Conservation (phyloP, 2,329 filamentous ascomycete genomes). For the Pseudogymnoascus sp. region DNA sequence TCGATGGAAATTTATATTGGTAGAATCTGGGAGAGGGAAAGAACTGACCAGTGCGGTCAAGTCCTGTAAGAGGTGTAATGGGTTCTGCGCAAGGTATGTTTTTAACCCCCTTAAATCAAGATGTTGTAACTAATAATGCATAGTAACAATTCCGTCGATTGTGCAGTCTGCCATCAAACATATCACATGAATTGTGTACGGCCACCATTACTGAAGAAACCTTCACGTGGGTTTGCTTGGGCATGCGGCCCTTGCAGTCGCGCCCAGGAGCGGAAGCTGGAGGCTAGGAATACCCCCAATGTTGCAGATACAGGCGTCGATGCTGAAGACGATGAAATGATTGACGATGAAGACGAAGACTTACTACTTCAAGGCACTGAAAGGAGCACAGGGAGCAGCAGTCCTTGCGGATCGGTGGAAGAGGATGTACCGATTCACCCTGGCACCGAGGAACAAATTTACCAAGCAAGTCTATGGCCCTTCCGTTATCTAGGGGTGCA, state of each 20-base stretch:
- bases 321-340: constrained; percentile 54
- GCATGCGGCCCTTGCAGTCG: constrained; percentile 93
- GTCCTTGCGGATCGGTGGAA: constrained; percentile 49
- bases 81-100: constrained; percentile 83
- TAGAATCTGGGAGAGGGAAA: constrained; percentile 88
- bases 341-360: constrained; percentile 68
- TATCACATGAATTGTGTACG: constrained; percentile 99
- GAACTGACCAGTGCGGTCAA: constrained; percentile 95
- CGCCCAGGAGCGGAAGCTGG: constrained; percentile 86
- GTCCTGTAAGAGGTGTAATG: constrained; percentile 83
- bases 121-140: constrained; percentile 11
- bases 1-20: constrained; percentile 91
- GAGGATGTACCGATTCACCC: constrained; percentile 48
- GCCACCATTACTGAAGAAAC: constrained; percentile 87
- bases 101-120: not conserved
- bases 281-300: constrained; percentile 79
- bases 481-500: constrained; percentile 94
- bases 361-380: constrained; percentile 42
- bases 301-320: constrained; percentile 59
- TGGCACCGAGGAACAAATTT: constrained; percentile 77
- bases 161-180: constrained; percentile 86
- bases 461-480: constrained; percentile 90
- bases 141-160: constrained; percentile 92
- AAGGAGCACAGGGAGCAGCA: constrained; percentile 53
- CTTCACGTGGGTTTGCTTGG: constrained; percentile 95